phyloP scores from a whole-genome alignment of 2,329 filamentous ascomycete species.

The Fusarium liriodendri region DNA sequence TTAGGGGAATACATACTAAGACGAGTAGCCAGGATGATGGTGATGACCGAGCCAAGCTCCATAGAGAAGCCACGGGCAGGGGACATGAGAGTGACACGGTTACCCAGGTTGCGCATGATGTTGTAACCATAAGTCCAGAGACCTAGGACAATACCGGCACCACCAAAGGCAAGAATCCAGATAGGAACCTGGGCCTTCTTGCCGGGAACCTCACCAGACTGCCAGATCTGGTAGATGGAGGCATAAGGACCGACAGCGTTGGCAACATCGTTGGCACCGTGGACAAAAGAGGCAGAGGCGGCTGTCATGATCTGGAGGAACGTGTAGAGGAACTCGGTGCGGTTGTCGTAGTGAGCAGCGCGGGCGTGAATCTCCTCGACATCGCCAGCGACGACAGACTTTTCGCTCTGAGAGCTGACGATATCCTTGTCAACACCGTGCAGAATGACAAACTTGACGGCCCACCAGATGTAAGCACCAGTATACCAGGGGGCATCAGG shows the following conservation, averaged over 20 bases:
- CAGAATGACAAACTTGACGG: constrained; percentile 57
- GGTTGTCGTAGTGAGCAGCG: constrained; percentile 70
- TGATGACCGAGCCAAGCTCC: constrained; percentile 71
- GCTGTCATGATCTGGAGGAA: constrained; percentile 71
- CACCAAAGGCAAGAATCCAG: constrained; percentile 70
- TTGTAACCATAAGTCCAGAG: constrained; percentile 72
- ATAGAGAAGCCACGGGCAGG: constrained; percentile 69
- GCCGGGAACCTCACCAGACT: constrained; percentile 55
- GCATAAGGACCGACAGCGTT: constrained; percentile 73
- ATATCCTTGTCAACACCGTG: constrained; percentile 60
- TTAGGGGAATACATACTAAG: constrained; percentile 54
- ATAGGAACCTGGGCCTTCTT: constrained; percentile 63
- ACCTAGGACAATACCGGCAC: constrained; percentile 63
- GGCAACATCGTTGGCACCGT: constrained; percentile 75
- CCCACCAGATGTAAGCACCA: constrained; percentile 57
- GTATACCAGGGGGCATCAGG: constrained; percentile 58
- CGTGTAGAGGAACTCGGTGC: constrained; percentile 69
- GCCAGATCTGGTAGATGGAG: constrained; percentile 71
- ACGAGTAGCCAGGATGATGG: constrained; percentile 72
- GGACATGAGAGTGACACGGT: constrained; percentile 72
- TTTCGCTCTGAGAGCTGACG: constrained; percentile 50
- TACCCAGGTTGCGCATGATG: constrained; percentile 72
- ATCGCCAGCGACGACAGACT: constrained; percentile 61
- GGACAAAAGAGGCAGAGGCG: constrained; percentile 71
- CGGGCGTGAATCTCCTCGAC: constrained; percentile 66